Evolutionary conservation across 1,139 yeast genomes (phyloP), one percentile per base, ranked within the genome.

Genomic region (Torulaspora globosa): DNA sequence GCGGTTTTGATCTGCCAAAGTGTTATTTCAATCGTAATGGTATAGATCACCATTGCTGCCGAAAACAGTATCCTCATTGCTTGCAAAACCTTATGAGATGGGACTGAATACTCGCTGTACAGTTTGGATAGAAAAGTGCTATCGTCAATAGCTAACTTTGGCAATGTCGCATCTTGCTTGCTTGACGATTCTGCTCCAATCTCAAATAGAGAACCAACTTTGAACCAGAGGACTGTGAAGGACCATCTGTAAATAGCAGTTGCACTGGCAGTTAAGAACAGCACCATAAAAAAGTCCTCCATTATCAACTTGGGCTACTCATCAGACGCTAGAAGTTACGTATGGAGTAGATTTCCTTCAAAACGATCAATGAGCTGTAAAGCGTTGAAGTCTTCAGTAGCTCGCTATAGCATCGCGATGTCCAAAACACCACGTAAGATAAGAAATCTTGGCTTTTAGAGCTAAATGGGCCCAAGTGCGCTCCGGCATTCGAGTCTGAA

Each of bases 1-100:
- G 60, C 58, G 3, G 55, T 55, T 36, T 55, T 54, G 7, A 64
- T 62, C 33, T 63, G 64, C 63, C 66, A 61, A 8, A 63, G 46
- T 3, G 63, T 58, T 31, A 64, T 59, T 41, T 63, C 67, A 16
- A 62, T 53, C 1, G 65, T 54, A 3, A 59, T 49, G 6, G 56
- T 48, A 41, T 62, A 63, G 16, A 58, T 51, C 2, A 56, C 58
- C 53, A 60, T 58, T 1, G 65, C 59, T 10, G 51, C 15, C 3
- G 64, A 54, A 43, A 63, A 64, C n/a, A 63, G 26, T 7, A 53
- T 39, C 35, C 65, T 48, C 12, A 60, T 50, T 15, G 43, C 41
- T 11, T 44, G 45, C 8, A 47, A 31, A 2, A 62, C 33, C 26
- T 41, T 52, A 18, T 49, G 46, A 2, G 67, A 64, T 5, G 66